A percentile compares a stretch with the other conserved stretches of the same genome.
Evolutionary conservation across 2,329 filamentous ascomycete species (phyloP).

Genomic region (Trichophyton verrucosum): DNA sequence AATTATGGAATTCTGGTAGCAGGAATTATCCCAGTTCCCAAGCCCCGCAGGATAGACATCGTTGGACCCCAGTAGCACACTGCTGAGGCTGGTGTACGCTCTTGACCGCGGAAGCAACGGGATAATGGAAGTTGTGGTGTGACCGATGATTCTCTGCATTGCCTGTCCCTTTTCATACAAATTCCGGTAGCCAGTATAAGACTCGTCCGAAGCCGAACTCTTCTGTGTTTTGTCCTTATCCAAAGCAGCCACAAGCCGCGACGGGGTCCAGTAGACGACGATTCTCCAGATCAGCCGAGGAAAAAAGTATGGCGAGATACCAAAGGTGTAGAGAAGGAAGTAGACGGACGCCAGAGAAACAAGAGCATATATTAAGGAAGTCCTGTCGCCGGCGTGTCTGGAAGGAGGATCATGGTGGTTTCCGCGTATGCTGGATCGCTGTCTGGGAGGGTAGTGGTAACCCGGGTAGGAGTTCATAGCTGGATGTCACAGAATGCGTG

Average conservation of each 20-base stretch:
- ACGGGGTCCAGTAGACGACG: conserved; percentile 29
- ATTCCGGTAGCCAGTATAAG: conserved; percentile 24
- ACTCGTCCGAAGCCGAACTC: neutral
- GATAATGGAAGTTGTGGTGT: conserved; percentile 46
- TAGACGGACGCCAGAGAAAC: conserved; percentile 21
- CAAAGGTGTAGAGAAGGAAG: conserved; percentile 21
- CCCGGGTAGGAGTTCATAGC: conserved; percentile 6
- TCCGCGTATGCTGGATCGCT: conserved; percentile 8
- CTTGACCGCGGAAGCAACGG: conserved; percentile 38
- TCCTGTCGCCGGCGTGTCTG: conserved; percentile 19
- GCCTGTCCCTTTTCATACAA: conserved; percentile 49
- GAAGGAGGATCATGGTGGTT: conserved; percentile 25
- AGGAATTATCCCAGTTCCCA: conserved; percentile 88
- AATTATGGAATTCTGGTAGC: conserved; percentile 93
- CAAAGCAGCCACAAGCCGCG: conserved; percentile 33
- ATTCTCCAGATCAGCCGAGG: conserved; percentile 27
- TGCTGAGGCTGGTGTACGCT: conserved; percentile 43
- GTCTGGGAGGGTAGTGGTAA: conserved; percentile 14
- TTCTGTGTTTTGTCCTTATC: conserved; percentile 27
- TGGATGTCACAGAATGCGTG: neutral
- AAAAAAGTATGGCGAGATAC: conserved; percentile 19
- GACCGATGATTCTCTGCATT: conserved; percentile 50
- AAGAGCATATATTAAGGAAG: conserved; percentile 21
- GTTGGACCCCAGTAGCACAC: conserved; percentile 25
- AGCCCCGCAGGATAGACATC: conserved; percentile 46